These are phyloP conservation scores for Geotrichum restrictum DNA, from an alignment of 1,139 yeast species.

Conservation along the genomic window DNA sequence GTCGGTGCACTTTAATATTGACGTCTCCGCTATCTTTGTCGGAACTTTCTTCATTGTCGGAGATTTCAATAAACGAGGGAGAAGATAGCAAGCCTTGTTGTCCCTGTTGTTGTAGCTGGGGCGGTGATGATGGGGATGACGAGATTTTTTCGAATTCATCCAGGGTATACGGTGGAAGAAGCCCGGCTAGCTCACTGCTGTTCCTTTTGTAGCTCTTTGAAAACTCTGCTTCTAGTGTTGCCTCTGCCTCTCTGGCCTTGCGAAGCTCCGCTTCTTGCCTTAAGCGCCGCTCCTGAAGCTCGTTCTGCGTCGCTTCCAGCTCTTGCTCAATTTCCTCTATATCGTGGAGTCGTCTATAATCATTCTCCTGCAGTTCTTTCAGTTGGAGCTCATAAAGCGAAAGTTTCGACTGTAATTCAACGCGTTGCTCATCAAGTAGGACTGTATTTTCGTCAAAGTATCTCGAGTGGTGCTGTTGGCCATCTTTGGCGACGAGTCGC, in stretches of 20 bases:
- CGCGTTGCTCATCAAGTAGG: neutral
- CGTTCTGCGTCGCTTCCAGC: constrained; percentile 10
- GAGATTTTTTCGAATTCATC: no score
- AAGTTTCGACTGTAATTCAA: constrained; percentile 4
- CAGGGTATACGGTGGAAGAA: no score
- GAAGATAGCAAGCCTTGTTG: no score
- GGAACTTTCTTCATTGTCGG: neutral
- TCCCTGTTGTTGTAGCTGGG: no score
- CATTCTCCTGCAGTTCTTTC: constrained; percentile 11
- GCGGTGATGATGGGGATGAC: no score
- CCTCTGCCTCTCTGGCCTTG: constrained; percentile 3
- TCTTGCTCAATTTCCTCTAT: constrained; percentile 18
- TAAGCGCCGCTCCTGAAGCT: constrained; percentile 10
- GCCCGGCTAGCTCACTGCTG: no score
- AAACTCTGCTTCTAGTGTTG: neutral
- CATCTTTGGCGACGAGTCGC: neutral
- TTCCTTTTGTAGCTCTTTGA: neutral
- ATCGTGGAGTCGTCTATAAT: constrained; percentile 7
- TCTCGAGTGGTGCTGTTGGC: neutral
- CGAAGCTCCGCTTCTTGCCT: constrained; percentile 13
- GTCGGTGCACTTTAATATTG: constrained; percentile 2
- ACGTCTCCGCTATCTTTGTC: constrained; percentile 6
- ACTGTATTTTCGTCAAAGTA: neutral
- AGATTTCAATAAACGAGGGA: neutral
- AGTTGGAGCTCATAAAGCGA: constrained; percentile 13